Conservation (phyloP, 2,329 filamentous ascomycete species). For the Beauveria rudraprayagi region DNA sequence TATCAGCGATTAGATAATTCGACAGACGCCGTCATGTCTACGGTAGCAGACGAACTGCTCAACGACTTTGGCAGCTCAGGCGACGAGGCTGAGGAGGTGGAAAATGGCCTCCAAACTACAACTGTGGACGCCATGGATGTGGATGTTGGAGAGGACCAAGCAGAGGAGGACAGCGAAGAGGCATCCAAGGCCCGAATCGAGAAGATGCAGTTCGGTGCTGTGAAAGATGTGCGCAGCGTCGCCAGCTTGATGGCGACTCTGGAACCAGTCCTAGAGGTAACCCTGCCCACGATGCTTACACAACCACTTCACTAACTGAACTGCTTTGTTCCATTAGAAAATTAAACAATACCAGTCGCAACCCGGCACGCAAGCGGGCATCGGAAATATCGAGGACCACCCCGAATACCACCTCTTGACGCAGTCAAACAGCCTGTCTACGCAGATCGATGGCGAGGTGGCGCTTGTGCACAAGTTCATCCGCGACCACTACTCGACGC, state of each 20-base stretch:
- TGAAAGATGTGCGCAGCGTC: constrained; percentile 73
- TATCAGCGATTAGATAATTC: neutral
- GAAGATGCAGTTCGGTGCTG: constrained; percentile 66
- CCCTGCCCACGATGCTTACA: constrained; percentile 52
- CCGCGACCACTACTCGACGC: constrained; percentile 86
- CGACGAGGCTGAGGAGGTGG: constrained; percentile 62
- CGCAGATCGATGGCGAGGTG: constrained; percentile 87
- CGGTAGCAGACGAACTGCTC: constrained; percentile 83
- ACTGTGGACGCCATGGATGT: constrained; percentile 44
- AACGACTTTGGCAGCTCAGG: constrained; percentile 61
- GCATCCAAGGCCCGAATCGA: constrained; percentile 72
- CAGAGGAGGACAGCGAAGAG: constrained; percentile 54
- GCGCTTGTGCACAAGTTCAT: constrained; percentile 93
- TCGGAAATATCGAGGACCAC: constrained; percentile 85
- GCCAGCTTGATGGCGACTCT: constrained; percentile 74
- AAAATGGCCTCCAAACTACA: constrained; percentile 36
- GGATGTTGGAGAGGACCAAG: constrained; percentile 37
- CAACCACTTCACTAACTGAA: constrained; percentile 39
- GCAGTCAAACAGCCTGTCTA: constrained; percentile 81
- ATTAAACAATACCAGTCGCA: constrained; percentile 68
- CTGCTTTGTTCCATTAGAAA: constrained; percentile 48
- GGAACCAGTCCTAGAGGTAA: constrained; percentile 74
- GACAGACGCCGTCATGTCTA: constrained; percentile 56
- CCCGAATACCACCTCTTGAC: constrained; percentile 85
- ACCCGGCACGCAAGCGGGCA: constrained; percentile 54